A percentile compares a stretch with the other conserved stretches of the same genome.
Evolutionary conservation across 2,329 filamentous ascomycete genomes (phyloP).

Genomic region (Dothistroma septosporum): DNA sequence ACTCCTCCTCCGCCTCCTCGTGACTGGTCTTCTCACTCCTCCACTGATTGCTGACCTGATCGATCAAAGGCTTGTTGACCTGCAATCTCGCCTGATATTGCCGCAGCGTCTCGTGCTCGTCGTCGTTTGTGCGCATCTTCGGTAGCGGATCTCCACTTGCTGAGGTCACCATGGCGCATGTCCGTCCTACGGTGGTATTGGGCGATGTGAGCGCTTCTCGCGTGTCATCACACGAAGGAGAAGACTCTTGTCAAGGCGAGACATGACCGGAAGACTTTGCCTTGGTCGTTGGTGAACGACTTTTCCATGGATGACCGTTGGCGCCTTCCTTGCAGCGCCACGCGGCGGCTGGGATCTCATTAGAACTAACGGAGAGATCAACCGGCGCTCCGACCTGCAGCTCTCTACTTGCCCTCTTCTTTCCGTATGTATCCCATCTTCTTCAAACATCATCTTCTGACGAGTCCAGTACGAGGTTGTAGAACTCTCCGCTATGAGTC

Average conservation of each 20-base stretch:
- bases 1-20: background rate
- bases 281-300: background rate
- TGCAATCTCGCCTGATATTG: conserved; percentile 7
- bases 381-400: no score
- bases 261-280: background rate
- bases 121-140: background rate
- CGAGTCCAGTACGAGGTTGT: no score
- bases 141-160: background rate
- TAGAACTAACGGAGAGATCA: no score
- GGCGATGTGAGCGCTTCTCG: background rate
- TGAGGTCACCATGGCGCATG: background rate
- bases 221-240: background rate
- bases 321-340: background rate
- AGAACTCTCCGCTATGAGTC: no score
- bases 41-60: conserved; percentile 29
- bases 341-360: background rate
- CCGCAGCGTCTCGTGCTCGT: conserved; percentile 2
- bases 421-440: no score
- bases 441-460: no score
- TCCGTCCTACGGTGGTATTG: background rate
- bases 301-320: background rate
- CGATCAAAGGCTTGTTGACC: conserved; percentile 21
- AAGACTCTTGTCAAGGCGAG: background rate
- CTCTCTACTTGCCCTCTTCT: no score
- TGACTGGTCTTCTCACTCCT: conserved; percentile 14